Conservation (phyloP, 805 yeast species). For the Lipomyces starkeyi region DNA sequence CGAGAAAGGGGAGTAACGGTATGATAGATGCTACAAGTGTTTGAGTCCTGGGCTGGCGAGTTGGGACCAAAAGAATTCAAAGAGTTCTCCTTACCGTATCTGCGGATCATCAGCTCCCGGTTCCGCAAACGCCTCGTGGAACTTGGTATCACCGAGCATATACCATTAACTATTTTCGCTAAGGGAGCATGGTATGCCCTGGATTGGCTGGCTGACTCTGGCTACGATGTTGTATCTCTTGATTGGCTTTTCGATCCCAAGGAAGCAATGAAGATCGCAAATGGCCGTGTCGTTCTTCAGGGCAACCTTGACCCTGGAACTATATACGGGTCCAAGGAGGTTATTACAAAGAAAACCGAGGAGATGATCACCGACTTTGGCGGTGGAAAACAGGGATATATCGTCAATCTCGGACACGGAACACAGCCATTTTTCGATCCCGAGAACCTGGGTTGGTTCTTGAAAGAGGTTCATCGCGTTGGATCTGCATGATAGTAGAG, state of each 20-base stretch:
- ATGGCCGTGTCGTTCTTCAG: conserved; percentile 82
- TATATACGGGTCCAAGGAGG: conserved; percentile 87
- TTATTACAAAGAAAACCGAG: conserved; percentile 79
- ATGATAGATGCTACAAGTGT: conserved; percentile 78
- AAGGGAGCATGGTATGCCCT: conserved; percentile 98
- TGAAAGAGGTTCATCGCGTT: conserved; percentile 50
- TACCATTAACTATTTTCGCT: conserved; percentile 90
- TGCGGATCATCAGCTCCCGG: conserved; percentile 71
- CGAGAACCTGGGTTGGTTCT: conserved; percentile 80
- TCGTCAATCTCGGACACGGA: conserved; percentile 96
- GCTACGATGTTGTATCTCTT: conserved; percentile 85
- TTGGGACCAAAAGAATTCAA: conserved; percentile 86
- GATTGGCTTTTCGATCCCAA: conserved; percentile 91
- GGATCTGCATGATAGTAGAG: conserved; percentile 16
- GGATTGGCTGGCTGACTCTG: conserved; percentile 78
- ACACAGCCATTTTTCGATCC: conserved; percentile 98
- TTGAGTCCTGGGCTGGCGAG: conserved; percentile 98
- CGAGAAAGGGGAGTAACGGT: background rate
- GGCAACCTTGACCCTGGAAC: conserved; percentile 96
- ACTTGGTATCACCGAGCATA: conserved; percentile 67
- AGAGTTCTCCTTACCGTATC: conserved; percentile 87
- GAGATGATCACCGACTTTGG: conserved; percentile 89
- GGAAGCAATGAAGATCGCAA: conserved; percentile 76
- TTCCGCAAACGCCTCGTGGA: conserved; percentile 74
- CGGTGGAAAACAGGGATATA: conserved; percentile 91